phyloP scores from a whole-genome alignment of 148 eudicot species.

The Mesembryanthemum crystallinum region DNA sequence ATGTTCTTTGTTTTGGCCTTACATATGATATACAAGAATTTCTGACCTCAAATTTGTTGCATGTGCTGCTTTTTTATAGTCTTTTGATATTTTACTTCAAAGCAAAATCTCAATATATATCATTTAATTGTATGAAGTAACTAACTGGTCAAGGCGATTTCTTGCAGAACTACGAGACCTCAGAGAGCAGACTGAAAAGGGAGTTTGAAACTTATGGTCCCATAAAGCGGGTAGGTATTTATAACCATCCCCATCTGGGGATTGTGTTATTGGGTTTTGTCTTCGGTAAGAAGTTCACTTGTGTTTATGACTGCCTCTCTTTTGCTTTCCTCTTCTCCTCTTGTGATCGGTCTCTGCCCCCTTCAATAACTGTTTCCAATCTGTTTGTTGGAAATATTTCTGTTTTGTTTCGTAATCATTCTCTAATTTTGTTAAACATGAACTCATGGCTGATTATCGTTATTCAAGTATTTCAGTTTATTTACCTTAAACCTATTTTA shows the following conservation, averaged over 20 bases:
- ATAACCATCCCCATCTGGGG: conserved; percentile 44
- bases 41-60: not conserved
- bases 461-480: too few species aligned
- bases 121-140: not conserved
- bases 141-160: conserved; percentile 1
- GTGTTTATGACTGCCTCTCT: conserved; percentile 8
- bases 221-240: conserved; percentile 96
- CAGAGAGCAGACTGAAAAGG: conserved; percentile 96
- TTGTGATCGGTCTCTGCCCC: not conserved
- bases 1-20: too few species aligned
- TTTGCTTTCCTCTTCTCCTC: not conserved
- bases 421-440: too few species aligned
- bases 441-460: not conserved
- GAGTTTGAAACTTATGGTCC: conserved; percentile 99
- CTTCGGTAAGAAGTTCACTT: conserved; percentile 61
- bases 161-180: conserved; percentile 84
- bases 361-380: not conserved
- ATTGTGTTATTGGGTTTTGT: conserved; percentile 60
- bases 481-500: too few species aligned
- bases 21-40: not conserved
- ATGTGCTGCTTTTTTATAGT: not conserved
- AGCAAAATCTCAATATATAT: not conserved
- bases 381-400: not conserved
- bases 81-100: not conserved
- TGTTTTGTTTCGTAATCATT: too few species aligned